Conservation (phyloP, 2,329 filamentous ascomycete genomes). For the Paecilomyces sp. region DNA sequence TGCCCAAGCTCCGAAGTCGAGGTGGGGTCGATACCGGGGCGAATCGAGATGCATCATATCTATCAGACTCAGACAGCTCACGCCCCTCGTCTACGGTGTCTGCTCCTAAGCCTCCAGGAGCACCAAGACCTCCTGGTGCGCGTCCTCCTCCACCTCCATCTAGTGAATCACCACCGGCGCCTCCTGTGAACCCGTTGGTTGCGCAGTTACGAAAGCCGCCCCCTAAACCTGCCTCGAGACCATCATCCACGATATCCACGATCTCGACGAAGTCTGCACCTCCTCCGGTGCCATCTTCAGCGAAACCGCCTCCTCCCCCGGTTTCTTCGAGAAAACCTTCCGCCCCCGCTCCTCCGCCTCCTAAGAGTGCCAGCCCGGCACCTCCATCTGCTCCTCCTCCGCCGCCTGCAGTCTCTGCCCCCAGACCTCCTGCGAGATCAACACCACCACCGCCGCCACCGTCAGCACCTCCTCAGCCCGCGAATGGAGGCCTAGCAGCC, state of each 20-base stretch:
- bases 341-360: constrained; percentile 39
- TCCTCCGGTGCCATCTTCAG: constrained; percentile 51
- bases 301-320: constrained; percentile 50
- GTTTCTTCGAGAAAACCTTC: constrained; percentile 52
- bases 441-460: constrained; percentile 36
- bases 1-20: constrained; percentile 90
- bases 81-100: constrained; percentile 48
- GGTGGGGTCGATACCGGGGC: constrained; percentile 74
- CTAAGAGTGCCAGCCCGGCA: constrained; percentile 35
- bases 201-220: constrained; percentile 55
- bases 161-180: constrained; percentile 41
- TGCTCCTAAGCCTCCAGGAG: constrained; percentile 45
- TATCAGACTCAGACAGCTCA: constrained; percentile 68
- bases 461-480: constrained; percentile 21
- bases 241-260: constrained; percentile 56
- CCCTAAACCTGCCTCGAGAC: constrained; percentile 45
- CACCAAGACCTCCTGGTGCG: constrained; percentile 51
- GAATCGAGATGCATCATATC: constrained; percentile 62
- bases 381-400: constrained; percentile 36
- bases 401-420: constrained; percentile 32
- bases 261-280: constrained; percentile 52
- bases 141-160: constrained; percentile 41
- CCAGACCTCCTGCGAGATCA: constrained; percentile 29
- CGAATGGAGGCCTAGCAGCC: constrained; percentile 33
- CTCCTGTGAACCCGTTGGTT: constrained; percentile 46